A percentile compares a stretch with the other conserved stretches of the same genome.
These are phyloP conservation scores for Melampsora larici-populina DNA, from an alignment of 1,284 basidiomycete genomes.

Conservation along the genomic window DNA sequence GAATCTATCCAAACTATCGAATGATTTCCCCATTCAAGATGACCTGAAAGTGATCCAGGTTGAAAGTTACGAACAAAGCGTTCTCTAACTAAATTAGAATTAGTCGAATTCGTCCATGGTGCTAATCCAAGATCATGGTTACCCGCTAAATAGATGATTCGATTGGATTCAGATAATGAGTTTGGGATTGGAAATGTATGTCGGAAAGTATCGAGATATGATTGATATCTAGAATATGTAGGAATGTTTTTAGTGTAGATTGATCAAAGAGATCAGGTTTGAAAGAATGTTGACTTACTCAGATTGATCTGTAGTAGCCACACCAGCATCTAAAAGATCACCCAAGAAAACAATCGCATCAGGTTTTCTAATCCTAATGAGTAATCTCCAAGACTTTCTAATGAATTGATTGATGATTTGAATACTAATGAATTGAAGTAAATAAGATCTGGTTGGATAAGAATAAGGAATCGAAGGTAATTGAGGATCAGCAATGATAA, in stretches of 20 bases:
- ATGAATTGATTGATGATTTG: constrained; percentile 41
- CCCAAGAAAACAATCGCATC: constrained; percentile 75
- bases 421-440: constrained; percentile 16
- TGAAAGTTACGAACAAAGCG: constrained; percentile 49
- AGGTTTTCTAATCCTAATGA: constrained; percentile 54
- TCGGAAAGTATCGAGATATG: constrained; percentile 62
- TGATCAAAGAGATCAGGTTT: constrained; percentile 44
- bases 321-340: constrained; percentile 71
- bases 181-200: constrained; percentile 60
- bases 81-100: constrained; percentile 38
- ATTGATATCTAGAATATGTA: constrained; percentile 60
- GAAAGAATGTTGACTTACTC: too few relatives aligned
- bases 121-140: constrained; percentile 76
- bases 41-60: constrained; percentile 61
- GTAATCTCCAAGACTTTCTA: constrained; percentile 32
- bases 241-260: constrained; percentile 15
- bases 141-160: constrained; percentile 69
- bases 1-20: constrained; percentile 71
- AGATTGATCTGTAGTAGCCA: constrained; percentile 60
- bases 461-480: constrained; percentile 34
- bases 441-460: constrained; percentile 6
- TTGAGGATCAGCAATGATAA: constrained; percentile 43
- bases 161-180: constrained; percentile 55
- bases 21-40: constrained; percentile 72
- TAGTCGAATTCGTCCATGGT: constrained; percentile 46